Percentiles rank a stretch among this genome's conserved stretches.
Conservation (phyloP, 202 grass and related monocot species). For the Carex sylvatica region DNA sequence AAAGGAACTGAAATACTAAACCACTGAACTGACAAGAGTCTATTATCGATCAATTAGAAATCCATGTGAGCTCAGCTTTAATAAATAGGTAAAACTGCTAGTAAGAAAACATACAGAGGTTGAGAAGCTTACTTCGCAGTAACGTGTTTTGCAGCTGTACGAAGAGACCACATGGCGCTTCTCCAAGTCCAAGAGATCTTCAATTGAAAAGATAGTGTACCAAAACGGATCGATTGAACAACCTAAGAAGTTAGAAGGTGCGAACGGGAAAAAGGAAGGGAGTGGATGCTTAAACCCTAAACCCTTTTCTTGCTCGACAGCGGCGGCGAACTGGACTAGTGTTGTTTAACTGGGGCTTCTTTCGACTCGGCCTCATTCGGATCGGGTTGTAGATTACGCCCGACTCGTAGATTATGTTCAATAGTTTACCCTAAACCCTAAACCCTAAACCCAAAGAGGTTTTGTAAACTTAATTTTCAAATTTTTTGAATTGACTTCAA, state of each 20-base stretch:
- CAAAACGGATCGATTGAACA: background rate
- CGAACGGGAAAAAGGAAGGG: background rate
- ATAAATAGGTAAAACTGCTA: background rate
- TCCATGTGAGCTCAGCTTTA: background rate
- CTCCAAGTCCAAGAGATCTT: background rate
- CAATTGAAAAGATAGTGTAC: background rate
- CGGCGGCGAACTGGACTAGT: background rate
- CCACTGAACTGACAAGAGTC: background rate
- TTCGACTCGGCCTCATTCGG: background rate
- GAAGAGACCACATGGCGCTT: slow-evolving; percentile 6
- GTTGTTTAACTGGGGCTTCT: background rate
- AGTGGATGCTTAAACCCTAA: background rate
- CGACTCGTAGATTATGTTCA: background rate
- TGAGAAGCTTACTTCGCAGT: background rate
- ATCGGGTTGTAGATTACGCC: background rate
- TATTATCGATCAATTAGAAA: background rate
- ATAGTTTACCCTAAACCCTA: too few relatives aligned
- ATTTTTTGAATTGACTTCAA: too few relatives aligned
- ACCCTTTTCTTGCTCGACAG: background rate
- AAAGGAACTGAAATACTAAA: background rate
- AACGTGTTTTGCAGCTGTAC: background rate
- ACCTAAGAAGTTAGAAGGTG: background rate
- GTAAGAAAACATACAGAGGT: background rate
- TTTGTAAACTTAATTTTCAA: too few relatives aligned
- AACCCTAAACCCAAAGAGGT: too few relatives aligned